Conservation (phyloP, 1,284 basidiomycete species). For the Cutaneotrichosporon curvatum region DNA sequence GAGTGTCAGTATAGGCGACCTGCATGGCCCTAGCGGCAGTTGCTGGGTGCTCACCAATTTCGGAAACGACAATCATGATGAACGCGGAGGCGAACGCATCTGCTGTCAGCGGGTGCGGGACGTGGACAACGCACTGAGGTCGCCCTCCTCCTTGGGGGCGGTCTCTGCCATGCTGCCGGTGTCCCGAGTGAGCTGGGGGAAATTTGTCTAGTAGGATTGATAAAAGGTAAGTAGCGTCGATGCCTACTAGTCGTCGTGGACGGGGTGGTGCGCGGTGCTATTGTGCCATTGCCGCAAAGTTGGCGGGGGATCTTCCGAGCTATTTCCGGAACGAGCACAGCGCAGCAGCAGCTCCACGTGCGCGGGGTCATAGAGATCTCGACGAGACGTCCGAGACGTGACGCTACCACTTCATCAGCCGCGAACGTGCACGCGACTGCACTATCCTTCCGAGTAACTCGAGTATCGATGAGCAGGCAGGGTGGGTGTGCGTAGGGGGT, state of each 20-base stretch:
- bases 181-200: background rate
- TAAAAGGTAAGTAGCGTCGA: no score
- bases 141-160: constrained; percentile 5
- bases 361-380: background rate
- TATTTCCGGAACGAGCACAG: no score
- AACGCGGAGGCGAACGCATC: constrained; percentile 66
- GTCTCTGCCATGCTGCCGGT: constrained; percentile 8
- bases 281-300: background rate
- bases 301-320: no score
- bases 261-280: no score
- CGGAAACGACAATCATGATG: constrained; percentile 79
- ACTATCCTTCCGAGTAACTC: no score
- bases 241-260: no score
- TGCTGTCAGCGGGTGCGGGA: constrained; percentile 11
- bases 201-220: background rate
- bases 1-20: constrained; percentile 19
- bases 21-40: background rate
- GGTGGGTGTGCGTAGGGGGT: constrained; percentile 13
- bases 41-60: constrained; percentile 51
- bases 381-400: no score
- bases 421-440: background rate
- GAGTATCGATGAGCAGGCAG: constrained; percentile 31
- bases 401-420: no score
- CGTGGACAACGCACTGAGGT: constrained; percentile 6
- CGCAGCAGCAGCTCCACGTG: no score